Conservation (phyloP, 441 rosid genomes). For the Biscutella laevigata region DNA sequence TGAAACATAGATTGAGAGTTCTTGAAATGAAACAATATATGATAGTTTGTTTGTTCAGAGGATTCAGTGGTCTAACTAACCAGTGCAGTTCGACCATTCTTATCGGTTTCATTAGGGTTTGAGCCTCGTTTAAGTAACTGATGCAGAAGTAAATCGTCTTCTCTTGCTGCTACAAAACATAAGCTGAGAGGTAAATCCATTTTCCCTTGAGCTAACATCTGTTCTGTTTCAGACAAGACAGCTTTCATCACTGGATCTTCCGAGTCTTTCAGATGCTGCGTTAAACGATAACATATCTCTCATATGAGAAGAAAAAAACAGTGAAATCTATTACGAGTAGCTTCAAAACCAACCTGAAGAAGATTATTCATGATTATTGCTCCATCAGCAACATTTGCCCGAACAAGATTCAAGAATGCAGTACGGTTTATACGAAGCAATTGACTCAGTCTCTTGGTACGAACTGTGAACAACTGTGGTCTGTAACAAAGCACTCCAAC, state of each 20-base stretch:
- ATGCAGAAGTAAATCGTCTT: conserved; percentile 60
- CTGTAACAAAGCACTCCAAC: conserved; percentile 69
- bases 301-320: too few relatives aligned
- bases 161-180: conserved; percentile 64
- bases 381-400: conserved; percentile 80
- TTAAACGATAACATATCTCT: too few relatives aligned
- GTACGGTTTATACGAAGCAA: conserved; percentile 82
- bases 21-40: neutral
- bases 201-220: conserved; percentile 61
- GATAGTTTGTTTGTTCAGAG: neutral
- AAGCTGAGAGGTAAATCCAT: conserved; percentile 67
- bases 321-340: too few relatives aligned
- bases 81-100: conserved; percentile 56
- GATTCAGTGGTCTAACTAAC: conserved; percentile 32
- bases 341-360: conserved; percentile 56
- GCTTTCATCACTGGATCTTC: conserved; percentile 46
- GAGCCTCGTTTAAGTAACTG: conserved; percentile 62
- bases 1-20: conserved; percentile 23
- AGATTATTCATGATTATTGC: conserved; percentile 84
- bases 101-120: conserved; percentile 65
- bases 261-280: conserved; percentile 46
- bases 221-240: conserved; percentile 52
- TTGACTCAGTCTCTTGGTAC: conserved; percentile 73
- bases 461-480: conserved; percentile 76
- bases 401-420: conserved; percentile 56